Conservation (phyloP, 2,329 filamentous ascomycete genomes). For the Penicillium griseofulvum region DNA sequence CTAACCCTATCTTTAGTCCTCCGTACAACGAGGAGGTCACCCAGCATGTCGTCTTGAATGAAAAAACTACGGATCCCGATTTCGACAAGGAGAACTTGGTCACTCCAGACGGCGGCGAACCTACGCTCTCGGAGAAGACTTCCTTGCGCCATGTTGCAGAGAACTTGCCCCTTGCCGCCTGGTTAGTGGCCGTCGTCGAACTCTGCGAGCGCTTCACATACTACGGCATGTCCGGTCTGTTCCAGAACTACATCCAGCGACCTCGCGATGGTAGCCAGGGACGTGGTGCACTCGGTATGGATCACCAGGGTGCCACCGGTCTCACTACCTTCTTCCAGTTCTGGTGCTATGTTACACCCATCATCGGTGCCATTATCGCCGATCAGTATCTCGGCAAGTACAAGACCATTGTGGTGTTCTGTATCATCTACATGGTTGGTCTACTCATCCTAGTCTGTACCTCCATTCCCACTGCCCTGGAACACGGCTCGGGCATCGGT, state of each 20-base stretch:
- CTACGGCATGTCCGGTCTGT: conserved; percentile 55
- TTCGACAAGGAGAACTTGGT: conserved; percentile 32
- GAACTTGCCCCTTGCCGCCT: conserved; percentile 55
- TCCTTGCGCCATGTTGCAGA: conserved; percentile 55
- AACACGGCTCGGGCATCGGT: conserved; percentile 51
- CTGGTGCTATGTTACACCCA: conserved; percentile 59
- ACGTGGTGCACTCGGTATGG: conserved; percentile 44
- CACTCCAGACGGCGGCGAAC: conserved; percentile 52
- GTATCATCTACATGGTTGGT: conserved; percentile 58
- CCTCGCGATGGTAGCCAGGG: conserved; percentile 40
- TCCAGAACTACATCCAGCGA: conserved; percentile 56
- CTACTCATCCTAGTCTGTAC: conserved; percentile 56
- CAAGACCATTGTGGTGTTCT: conserved; percentile 58
- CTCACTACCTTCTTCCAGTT: conserved; percentile 56
- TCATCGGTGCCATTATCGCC: conserved; percentile 58
- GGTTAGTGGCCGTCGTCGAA: conserved; percentile 57
- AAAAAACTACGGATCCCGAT: conserved; percentile 23
- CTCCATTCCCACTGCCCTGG: conserved; percentile 52
- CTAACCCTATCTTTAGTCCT: conserved; percentile 13
- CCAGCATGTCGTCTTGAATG: conserved; percentile 20
- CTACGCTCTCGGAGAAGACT: conserved; percentile 52
- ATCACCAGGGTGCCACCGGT: conserved; percentile 48
- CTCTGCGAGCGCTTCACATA: conserved; percentile 59
- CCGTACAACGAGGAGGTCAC: conserved; percentile 18
- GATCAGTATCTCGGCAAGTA: conserved; percentile 62